These are phyloP conservation scores for Xylaria palmicola DNA, from an alignment of 495 filamentous ascomycete genomes.

Conservation along the genomic window DNA sequence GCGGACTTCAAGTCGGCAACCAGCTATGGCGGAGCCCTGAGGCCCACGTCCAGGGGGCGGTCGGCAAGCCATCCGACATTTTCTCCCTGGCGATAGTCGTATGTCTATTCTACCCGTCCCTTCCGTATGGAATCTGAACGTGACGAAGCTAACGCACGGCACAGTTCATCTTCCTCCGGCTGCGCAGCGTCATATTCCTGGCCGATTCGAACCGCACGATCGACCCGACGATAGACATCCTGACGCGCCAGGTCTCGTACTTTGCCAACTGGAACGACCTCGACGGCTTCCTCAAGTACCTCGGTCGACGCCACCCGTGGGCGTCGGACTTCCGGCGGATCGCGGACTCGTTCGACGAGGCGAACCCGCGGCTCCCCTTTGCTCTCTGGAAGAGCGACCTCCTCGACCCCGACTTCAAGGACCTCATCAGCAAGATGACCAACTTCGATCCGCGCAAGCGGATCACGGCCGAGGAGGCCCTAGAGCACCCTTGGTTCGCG, in stretches of 20 bases:
- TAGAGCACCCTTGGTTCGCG: constrained; percentile 34
- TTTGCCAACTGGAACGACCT: constrained; percentile 46
- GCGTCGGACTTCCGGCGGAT: constrained; percentile 24
- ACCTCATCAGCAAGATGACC: constrained; percentile 38
- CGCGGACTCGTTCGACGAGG: constrained; percentile 34
- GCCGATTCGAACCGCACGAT: constrained; percentile 43
- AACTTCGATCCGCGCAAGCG: constrained; percentile 36
- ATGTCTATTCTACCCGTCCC: constrained; percentile 25
- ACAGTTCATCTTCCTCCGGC: constrained; percentile 35
- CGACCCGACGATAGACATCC: constrained; percentile 45
- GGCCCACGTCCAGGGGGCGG: constrained; percentile 31
- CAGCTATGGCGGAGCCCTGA: constrained; percentile 42
- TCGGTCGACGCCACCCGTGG: constrained; percentile 43
- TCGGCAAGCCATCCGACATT: constrained; percentile 36
- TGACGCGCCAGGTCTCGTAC: constrained; percentile 48
- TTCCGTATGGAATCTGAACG: not conserved
- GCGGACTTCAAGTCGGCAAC: constrained; percentile 35
- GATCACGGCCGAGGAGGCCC: constrained; percentile 34
- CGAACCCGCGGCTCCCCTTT: constrained; percentile 38
- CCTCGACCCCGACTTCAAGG: constrained; percentile 40
- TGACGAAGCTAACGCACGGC: constrained; percentile 12
- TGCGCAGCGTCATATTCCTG: constrained; percentile 44
- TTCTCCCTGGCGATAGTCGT: constrained; percentile 38
- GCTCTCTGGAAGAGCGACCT: constrained; percentile 34
- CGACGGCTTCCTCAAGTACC: constrained; percentile 32